Conservation (phyloP, 331 rosid species). For the Malus hybrid region DNA sequence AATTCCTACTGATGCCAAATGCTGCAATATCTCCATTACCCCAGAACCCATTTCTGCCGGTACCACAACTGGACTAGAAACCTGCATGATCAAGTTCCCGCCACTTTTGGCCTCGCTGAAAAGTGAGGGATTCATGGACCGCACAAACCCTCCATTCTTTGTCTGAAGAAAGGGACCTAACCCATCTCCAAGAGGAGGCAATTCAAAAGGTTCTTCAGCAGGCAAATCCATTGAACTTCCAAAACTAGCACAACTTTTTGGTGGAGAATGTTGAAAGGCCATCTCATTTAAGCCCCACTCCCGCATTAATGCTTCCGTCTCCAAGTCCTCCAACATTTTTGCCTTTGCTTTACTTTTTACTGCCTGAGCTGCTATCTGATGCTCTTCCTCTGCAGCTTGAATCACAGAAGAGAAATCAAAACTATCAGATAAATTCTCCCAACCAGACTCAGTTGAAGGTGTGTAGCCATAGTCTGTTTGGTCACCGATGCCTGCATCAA, state of each 20-base stretch:
- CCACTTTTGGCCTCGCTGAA: slow-evolving; percentile 58
- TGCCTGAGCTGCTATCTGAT: slow-evolving; percentile 34
- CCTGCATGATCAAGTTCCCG: slow-evolving; percentile 90
- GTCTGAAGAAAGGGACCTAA: slow-evolving; percentile 83
- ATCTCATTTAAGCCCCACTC: slow-evolving; percentile 77
- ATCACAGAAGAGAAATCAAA: slow-evolving; percentile 33
- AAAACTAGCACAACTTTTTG: slow-evolving; percentile 40
- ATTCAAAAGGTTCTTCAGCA: slow-evolving; percentile 34
- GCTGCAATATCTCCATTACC: slow-evolving; percentile 66
- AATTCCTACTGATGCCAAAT: slow-evolving; percentile 86
- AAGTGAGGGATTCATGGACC: slow-evolving; percentile 74
- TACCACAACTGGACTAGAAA: slow-evolving; percentile 91
- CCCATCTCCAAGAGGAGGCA: slow-evolving; percentile 72
- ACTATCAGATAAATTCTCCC: slow-evolving; percentile 26
- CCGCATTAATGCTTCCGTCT: slow-evolving; percentile 75
- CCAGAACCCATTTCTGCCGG: slow-evolving; percentile 99
- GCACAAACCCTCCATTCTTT: slow-evolving; percentile 73
- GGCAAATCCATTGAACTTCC: slow-evolving; percentile 55
- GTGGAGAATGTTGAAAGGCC: slow-evolving; percentile 69
- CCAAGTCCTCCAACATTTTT: slow-evolving; percentile 60
- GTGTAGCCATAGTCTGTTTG: slow-evolving; percentile 20
- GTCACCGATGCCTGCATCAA: slow-evolving; percentile 19
- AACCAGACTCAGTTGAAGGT: slow-evolving; percentile 24
- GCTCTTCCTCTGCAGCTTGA: slow-evolving; percentile 50
- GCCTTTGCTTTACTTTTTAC: slow-evolving; percentile 45